Evolutionary conservation across 2,329 filamentous ascomycete species (phyloP).

Genomic region (Thelonectria blattea): DNA sequence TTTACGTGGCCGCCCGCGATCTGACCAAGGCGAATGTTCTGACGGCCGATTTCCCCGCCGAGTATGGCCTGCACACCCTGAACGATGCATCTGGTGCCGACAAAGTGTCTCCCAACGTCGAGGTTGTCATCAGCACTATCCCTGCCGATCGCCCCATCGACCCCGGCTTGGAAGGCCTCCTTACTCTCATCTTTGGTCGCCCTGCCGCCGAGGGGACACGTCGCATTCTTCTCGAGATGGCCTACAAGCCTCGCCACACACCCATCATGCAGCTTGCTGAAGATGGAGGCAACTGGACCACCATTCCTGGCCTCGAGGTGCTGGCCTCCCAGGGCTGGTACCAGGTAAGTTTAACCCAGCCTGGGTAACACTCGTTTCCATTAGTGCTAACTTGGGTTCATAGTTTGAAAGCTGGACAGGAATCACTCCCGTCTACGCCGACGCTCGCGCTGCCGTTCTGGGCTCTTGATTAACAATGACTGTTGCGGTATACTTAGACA

Average conservation of each 20-base stretch:
- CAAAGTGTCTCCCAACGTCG: constrained; percentile 55
- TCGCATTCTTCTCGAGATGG: constrained; percentile 87
- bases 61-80: constrained; percentile 74
- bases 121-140: constrained; percentile 86
- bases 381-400: constrained; percentile 26
- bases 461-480: constrained; percentile 33
- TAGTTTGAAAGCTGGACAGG: constrained; percentile 86
- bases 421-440: constrained; percentile 73
- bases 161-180: constrained; percentile 66
- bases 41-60: constrained; percentile 72
- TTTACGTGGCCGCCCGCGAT: constrained; percentile 86
- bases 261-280: constrained; percentile 83
- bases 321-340: constrained; percentile 88
- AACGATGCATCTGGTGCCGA: constrained; percentile 55
- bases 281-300: constrained; percentile 75
- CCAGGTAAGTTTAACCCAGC: constrained; percentile 64
- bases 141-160: constrained; percentile 89
- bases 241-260: constrained; percentile 88
- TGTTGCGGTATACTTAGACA: constrained; percentile 5
- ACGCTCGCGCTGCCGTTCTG: constrained; percentile 68
- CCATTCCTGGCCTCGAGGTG: constrained; percentile 86
- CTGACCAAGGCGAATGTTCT: constrained; percentile 71
- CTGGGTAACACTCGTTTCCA: background rate
- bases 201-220: constrained; percentile 45
- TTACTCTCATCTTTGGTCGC: constrained; percentile 60